These are phyloP conservation scores for Komagataella pastoris DNA, from an alignment of 805 yeast species.

Conservation along the genomic window DNA sequence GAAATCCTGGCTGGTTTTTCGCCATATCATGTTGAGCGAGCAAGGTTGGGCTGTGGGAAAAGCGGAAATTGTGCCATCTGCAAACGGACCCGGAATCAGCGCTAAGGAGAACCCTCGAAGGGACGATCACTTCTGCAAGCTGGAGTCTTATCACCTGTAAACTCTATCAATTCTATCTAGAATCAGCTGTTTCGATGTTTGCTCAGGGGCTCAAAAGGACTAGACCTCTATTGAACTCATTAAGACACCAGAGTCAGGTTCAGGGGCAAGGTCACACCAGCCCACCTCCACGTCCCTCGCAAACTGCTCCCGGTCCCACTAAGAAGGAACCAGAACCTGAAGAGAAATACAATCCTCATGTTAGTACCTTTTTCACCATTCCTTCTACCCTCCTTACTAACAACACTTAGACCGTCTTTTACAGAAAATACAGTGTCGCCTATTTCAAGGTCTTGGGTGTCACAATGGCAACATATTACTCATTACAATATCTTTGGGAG, in stretches of 20 bases:
- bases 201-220: neutral
- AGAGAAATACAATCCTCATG: neutral
- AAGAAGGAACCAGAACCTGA: neutral
- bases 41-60: neutral
- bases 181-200: neutral
- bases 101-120: neutral
- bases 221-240: neutral
- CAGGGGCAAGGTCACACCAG: neutral
- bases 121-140: neutral
- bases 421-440: slow-evolving; percentile 32
- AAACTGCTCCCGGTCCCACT: neutral
- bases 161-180: neutral
- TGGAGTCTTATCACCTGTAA: too few relatives aligned
- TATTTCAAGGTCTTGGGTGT: slow-evolving; percentile 27
- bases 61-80: neutral
- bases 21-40: neutral
- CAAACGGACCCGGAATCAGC: neutral
- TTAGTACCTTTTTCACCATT: neutral
- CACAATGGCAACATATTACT: slow-evolving; percentile 32
- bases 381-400: neutral
- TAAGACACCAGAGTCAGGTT: neutral
- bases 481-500: slow-evolving; percentile 30
- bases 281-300: neutral
- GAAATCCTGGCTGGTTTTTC: neutral
- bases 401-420: slow-evolving; percentile 17